A percentile compares a stretch with the other conserved stretches of the same genome.
Conservation (phyloP, 1,284 basidiomycete genomes). For the Athelia sp. region DNA sequence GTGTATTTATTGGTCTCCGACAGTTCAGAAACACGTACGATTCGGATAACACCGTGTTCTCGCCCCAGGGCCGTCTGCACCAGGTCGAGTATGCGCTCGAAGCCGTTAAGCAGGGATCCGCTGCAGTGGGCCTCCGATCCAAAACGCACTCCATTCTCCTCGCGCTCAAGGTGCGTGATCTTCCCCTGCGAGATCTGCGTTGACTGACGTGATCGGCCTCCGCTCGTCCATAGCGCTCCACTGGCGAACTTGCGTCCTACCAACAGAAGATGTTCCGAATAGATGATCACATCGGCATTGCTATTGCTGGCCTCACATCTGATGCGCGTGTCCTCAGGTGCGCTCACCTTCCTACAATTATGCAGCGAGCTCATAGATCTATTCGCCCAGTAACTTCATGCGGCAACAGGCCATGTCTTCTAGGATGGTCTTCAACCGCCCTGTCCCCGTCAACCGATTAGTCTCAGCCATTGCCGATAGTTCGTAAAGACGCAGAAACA, state of each 20-base stretch:
- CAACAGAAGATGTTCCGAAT: slow-evolving; percentile 99
- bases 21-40: slow-evolving; percentile 96
- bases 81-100: slow-evolving; percentile 99
- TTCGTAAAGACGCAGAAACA: slow-evolving; percentile 31
- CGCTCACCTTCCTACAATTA: background rate
- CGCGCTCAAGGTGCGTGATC: slow-evolving; percentile 74
- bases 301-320: slow-evolving; percentile 95
- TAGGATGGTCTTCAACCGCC: slow-evolving; percentile 94
- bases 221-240: slow-evolving; percentile 74
- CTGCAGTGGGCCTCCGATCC: slow-evolving; percentile 92
- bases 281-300: slow-evolving; percentile 98
- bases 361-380: slow-evolving; percentile 2
- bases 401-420: slow-evolving; percentile 96
- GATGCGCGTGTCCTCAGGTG: slow-evolving; percentile 94
- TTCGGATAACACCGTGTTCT: slow-evolving; percentile 96
- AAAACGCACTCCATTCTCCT: slow-evolving; percentile 94
- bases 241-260: slow-evolving; percentile 96
- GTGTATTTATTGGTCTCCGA: slow-evolving; percentile 6
- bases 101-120: slow-evolving; percentile 99
- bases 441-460: slow-evolving; percentile 90
- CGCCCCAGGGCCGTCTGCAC: slow-evolving; percentile 84
- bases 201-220: background rate
- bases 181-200: slow-evolving; percentile 3
- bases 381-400: slow-evolving; percentile 88
- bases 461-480: slow-evolving; percentile 95